Evolutionary conservation across 495 filamentous ascomycete genomes (phyloP).

Genomic region (Trichocladium uniseriatum): DNA sequence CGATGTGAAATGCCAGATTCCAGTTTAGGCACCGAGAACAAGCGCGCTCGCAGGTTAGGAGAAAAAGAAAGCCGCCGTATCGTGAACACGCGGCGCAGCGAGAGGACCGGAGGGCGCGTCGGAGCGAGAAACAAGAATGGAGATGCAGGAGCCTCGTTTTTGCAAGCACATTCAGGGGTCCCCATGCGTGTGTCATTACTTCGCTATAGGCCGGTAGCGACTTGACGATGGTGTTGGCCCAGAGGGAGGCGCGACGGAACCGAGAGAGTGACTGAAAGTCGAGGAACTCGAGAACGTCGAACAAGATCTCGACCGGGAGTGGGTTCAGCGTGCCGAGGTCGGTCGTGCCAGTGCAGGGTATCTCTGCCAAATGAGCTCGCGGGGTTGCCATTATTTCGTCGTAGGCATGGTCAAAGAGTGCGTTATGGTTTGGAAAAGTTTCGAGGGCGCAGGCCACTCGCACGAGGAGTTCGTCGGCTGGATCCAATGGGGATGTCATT

Average conservation of each 20-base stretch:
- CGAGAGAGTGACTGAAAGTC: background rate
- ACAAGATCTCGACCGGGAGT: background rate
- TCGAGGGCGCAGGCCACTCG: slow-evolving; percentile 29
- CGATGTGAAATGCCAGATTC: background rate
- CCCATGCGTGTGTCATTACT: background rate
- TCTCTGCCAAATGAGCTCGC: background rate
- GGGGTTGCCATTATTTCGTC: no score
- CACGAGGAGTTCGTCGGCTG: no score
- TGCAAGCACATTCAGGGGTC: background rate
- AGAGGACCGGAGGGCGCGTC: background rate
- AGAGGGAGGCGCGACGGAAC: background rate
- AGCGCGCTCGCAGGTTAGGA: background rate
- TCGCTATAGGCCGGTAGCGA: background rate
- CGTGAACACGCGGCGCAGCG: background rate
- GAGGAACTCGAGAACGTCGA: background rate
- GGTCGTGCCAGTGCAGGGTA: background rate
- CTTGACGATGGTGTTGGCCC: background rate
- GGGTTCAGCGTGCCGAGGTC: background rate
- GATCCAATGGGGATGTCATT: no score
- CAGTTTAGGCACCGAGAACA: background rate
- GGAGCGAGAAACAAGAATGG: background rate
- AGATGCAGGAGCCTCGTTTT: background rate
- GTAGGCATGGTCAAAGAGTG: no score
- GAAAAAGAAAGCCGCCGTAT: background rate
- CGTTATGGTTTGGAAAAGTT: slow-evolving; percentile 44